phyloP scores from a whole-genome alignment of 805 yeast genomes.

The Torulaspora maleeae region DNA sequence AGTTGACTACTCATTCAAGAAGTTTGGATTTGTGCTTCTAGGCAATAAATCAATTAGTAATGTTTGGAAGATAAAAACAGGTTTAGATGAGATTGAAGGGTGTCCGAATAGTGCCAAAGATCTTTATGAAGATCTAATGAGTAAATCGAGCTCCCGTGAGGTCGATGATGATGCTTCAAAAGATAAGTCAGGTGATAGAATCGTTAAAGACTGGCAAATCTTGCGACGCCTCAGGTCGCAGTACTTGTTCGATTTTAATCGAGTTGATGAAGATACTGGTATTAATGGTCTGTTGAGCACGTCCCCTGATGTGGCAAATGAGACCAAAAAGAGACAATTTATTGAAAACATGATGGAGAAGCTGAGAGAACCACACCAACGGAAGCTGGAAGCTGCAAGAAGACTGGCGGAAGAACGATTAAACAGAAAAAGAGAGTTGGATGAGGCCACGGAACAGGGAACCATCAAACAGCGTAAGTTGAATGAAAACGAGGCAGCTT shows the following conservation, averaged over 20 bases:
- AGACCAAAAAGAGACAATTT: constrained; percentile 8
- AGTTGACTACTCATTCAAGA: constrained; percentile 24
- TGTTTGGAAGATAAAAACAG: constrained; percentile 41
- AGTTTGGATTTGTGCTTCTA: constrained; percentile 31
- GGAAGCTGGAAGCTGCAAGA: constrained; percentile 24
- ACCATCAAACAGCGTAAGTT: constrained; percentile 12
- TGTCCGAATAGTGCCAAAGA: constrained; percentile 23
- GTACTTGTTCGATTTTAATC: constrained; percentile 36
- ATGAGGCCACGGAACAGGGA: constrained; percentile 10
- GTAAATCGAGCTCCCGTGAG: constrained; percentile 11
- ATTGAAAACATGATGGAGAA: constrained; percentile 12
- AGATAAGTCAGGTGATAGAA: constrained; percentile 13
- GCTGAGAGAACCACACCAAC: constrained; percentile 17
- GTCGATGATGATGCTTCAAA: constrained; percentile 8
- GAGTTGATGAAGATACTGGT: constrained; percentile 37
- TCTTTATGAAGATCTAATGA: constrained; percentile 16
- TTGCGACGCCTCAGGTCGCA: constrained; percentile 40
- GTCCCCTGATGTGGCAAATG: constrained; percentile 16
- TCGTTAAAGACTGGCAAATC: constrained; percentile 41
- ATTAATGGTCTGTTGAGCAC: constrained; percentile 39
- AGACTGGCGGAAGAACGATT: constrained; percentile 14
- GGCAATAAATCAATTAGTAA: constrained; percentile 33
- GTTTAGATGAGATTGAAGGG: constrained; percentile 34
- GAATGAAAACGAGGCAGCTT: neutral
- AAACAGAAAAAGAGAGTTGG: constrained; percentile 16